Base-by-base conservation (phyloP, 176 grass and related monocot species). In the Dendrocalamus sinicus region DNA sequence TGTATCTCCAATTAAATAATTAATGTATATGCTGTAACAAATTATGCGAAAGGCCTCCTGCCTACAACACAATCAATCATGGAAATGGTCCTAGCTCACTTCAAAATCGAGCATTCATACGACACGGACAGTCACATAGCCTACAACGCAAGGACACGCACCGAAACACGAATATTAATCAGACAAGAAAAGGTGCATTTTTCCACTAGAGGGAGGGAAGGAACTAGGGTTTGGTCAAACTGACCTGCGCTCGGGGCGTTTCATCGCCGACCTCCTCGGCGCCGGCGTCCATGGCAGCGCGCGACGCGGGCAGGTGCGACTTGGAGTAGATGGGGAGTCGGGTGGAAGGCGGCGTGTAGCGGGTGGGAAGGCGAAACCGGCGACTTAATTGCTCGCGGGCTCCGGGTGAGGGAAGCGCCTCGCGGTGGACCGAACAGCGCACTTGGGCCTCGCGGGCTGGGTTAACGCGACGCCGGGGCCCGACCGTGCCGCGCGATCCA, bases 281-380 rank as follows among this genome's bases (percentile, higher is more conserved):
- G 39, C 67, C 23, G 3, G 55, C 58, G 3, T 79, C 75, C 81
- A 73, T 79, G 46, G 87, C 73, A 61, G 72, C 59, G 23, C 53
- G 9, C 45, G 11, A 13, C 16, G 46, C 43, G 26, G 23, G 16
- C 62, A 6, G 52, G 45, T 12, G 53, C 40, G 30, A 54, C 30
- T 24, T 39, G 70, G 26, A 2, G 45, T 35, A 61, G 55, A 58
- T 24, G n/a, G 77, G 77, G 23, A 72, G 80, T 72, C 67, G 80
- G 53, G 14, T 40, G 52, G 80, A 88, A 83, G 73, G 80, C 80
- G 65, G 86, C 52, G 73, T 70, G 22, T 88, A 30, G 51, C 14
- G 4, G 14, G 80, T 62, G 75, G 35, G 37, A 32, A 13, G 57
- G 55, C 62, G 73, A 73, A 86, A 8, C 45, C 68, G 45, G 85